Evolutionary conservation across 1,284 basidiomycete species (phyloP).

Genomic region (Pseudozyma sp.): DNA sequence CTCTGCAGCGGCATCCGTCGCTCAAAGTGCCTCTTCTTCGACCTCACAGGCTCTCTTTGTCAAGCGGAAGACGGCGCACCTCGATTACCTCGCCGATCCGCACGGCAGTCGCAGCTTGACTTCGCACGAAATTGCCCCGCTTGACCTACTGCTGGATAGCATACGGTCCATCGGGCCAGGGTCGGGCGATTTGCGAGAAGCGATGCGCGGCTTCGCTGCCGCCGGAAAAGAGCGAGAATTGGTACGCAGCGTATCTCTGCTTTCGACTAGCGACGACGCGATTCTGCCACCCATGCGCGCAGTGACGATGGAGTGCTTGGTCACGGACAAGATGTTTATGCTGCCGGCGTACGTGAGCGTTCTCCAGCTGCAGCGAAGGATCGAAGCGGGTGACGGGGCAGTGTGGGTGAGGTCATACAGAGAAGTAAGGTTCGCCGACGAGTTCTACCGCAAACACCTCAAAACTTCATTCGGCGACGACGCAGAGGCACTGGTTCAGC

Average conservation of each 20-base stretch:
- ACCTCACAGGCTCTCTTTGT: constrained; percentile 72
- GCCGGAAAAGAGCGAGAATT: constrained; percentile 71
- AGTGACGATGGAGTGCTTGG: constrained; percentile 83
- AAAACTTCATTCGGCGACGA: constrained; percentile 9
- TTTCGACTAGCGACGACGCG: constrained; percentile 6
- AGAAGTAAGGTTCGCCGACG: constrained; percentile 33
- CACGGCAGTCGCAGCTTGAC: constrained; percentile 85
- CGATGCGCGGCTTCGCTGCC: constrained; percentile 85
- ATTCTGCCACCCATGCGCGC: constrained; percentile 78
- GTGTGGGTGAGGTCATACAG: constrained; percentile 15
- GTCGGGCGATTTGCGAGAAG: constrained; percentile 78
- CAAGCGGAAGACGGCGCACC: constrained; percentile 88
- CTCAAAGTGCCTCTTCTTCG: neutral
- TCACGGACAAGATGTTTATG: constrained; percentile 78
- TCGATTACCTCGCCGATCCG: constrained; percentile 92
- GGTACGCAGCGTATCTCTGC: constrained; percentile 44
- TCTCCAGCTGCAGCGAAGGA: constrained; percentile 10
- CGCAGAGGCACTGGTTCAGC: constrained; percentile 22
- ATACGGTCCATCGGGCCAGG: constrained; percentile 19
- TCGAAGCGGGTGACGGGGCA: neutral
- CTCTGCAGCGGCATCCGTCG: neutral
- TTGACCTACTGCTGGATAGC: constrained; percentile 17
- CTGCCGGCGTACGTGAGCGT: constrained; percentile 26
- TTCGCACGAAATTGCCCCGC: constrained; percentile 27
- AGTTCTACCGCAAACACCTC: constrained; percentile 23